These are phyloP conservation scores for Gonapodya prolifera DNA, from an alignment of 192 early-diverging fungal species.

Conservation along the genomic window DNA sequence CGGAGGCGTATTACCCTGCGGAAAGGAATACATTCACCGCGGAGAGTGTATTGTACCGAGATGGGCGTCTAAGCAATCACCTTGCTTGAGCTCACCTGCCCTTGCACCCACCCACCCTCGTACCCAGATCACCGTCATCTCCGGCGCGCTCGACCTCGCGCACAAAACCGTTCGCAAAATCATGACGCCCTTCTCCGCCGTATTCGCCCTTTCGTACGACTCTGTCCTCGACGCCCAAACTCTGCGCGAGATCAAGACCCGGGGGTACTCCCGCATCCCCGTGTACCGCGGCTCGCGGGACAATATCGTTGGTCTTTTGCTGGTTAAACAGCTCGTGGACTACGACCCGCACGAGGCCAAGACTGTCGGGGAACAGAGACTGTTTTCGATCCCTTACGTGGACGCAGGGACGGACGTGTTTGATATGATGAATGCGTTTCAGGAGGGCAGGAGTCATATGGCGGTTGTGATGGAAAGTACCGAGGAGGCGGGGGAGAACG, in stretches of 20 bases:
- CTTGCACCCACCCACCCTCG: too few relatives aligned
- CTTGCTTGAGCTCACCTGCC: too few relatives aligned
- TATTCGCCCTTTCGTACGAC: not conserved
- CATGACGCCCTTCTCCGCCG: not conserved
- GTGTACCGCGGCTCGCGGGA: constrained; percentile 42
- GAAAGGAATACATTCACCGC: too few relatives aligned
- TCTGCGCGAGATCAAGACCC: constrained; percentile 37
- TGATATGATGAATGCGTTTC: not conserved
- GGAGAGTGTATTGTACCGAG: too few relatives aligned
- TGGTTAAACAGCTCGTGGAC: constrained; percentile 15
- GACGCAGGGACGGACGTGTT: not conserved
- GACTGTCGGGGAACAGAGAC: not conserved
- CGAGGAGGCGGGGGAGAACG: too few relatives aligned
- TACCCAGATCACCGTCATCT: constrained; percentile 69
- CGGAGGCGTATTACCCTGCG: too few relatives aligned
- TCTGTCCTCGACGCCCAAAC: not conserved
- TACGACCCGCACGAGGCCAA: not conserved
- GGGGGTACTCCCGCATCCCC: constrained; percentile 68
- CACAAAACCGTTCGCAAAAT: not conserved
- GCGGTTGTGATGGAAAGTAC: not conserved
- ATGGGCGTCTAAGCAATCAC: too few relatives aligned
- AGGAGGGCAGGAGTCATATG: not conserved
- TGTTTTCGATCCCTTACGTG: not conserved
- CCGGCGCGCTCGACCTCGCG: constrained; percentile 15
- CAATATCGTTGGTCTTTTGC: constrained; percentile 62